These are phyloP conservation scores for Staphylotrichum tortipilum DNA, from an alignment of 495 filamentous ascomycete species.

Conservation along the genomic window DNA sequence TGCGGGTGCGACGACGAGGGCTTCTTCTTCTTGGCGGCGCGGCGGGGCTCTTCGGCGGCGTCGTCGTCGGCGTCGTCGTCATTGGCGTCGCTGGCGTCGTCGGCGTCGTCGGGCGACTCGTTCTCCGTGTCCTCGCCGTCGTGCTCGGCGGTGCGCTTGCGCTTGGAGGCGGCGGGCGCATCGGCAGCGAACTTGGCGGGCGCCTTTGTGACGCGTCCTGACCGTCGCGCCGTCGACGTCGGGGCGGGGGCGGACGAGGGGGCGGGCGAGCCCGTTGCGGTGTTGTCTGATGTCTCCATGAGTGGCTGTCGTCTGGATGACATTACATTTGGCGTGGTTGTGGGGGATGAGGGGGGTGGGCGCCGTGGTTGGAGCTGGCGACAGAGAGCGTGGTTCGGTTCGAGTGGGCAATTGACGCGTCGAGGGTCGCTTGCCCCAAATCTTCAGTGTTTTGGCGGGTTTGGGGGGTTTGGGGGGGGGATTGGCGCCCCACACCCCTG, in stretches of 20 bases:
- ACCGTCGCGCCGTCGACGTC: conserved; percentile 55
- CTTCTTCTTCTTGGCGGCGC: conserved; percentile 19
- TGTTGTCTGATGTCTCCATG: conserved; percentile 50
- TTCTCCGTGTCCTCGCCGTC: conserved; percentile 46
- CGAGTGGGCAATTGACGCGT: conserved; percentile 30
- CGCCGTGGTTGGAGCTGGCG: no score
- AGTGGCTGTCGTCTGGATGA: conserved; percentile 25
- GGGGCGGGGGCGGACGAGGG: no score
- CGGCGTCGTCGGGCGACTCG: conserved; percentile 46
- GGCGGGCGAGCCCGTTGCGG: conserved; percentile 45
- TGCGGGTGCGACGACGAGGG: conserved; percentile 31
- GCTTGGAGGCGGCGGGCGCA: conserved; percentile 37
- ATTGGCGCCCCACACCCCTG: conserved; percentile 14
- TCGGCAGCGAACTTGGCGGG: conserved; percentile 57
- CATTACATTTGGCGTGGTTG: conserved; percentile 29
- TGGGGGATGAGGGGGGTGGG: no score
- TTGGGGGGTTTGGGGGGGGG: no score
- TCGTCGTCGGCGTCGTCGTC: conserved; percentile 35
- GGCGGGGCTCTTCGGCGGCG: conserved; percentile 36
- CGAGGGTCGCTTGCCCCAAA: conserved; percentile 8
- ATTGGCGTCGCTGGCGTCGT: conserved; percentile 40
- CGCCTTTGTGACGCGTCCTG: conserved; percentile 68
- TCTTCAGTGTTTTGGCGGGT: conserved; percentile 29
- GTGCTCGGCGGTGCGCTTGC: conserved; percentile 46
- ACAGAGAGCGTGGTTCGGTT: no score